Evolutionary conservation across 768 basidiomycete species (phyloP).

Genomic region (Paxillus ammoniavirescens): DNA sequence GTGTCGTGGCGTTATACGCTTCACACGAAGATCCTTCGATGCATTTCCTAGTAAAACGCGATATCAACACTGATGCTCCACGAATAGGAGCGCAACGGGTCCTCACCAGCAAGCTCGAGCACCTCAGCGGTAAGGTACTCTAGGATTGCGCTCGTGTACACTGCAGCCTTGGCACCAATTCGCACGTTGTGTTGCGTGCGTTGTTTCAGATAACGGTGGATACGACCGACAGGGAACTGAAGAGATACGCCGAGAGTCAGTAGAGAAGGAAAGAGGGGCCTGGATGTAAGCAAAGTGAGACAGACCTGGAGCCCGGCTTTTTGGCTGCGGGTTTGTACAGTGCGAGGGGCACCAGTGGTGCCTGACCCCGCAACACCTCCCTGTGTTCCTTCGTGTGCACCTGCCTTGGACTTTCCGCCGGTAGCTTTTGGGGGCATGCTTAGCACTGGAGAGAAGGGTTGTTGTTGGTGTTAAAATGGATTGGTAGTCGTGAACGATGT

Average conservation of each 20-base stretch:
- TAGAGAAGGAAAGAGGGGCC: neutral
- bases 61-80: neutral
- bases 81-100: neutral
- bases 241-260: neutral
- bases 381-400: slow-evolving; percentile 20
- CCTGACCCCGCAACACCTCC: slow-evolving; percentile 25
- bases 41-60: slow-evolving; percentile 68
- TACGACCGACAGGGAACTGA: slow-evolving; percentile 96
- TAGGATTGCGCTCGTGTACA: slow-evolving; percentile 93
- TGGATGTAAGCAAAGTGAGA: neutral
- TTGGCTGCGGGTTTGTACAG: slow-evolving; percentile 69
- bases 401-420: slow-evolving; percentile 64
- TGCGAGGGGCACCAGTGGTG: slow-evolving; percentile 31
- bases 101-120: slow-evolving; percentile 88
- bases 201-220: slow-evolving; percentile 92
- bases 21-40: slow-evolving; percentile 94
- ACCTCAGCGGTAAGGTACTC: slow-evolving; percentile 98
- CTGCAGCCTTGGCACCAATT: slow-evolving; percentile 96
- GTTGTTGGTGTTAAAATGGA: neutral
- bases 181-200: slow-evolving; percentile 92
- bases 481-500: neutral
- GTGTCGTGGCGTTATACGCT: slow-evolving; percentile 96
- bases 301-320: slow-evolving; percentile 86
- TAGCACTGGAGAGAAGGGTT: neutral
- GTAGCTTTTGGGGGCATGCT: slow-evolving; percentile 52